Evolutionary conservation across 192 early-diverging fungal species (phyloP).

Genomic region (Physocladia obscura): DNA sequence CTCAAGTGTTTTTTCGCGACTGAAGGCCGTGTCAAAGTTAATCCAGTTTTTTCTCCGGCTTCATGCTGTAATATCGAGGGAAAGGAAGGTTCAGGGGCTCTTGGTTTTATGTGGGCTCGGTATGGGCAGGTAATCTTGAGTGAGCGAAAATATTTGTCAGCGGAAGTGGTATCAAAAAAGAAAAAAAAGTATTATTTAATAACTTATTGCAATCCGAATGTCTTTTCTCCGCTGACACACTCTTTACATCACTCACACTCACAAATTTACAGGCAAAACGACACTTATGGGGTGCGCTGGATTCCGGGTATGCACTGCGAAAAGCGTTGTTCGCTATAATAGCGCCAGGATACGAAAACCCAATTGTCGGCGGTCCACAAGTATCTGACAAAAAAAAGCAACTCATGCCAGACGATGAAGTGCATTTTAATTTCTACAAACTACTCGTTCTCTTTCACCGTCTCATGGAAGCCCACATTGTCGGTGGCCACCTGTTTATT

Average conservation of each 20-base stretch:
- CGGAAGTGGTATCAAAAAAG: slow-evolving; percentile 69
- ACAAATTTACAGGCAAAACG: slow-evolving; percentile 62
- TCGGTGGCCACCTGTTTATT: slow-evolving; percentile 28
- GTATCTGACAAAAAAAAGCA: neutral
- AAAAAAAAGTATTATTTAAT: slow-evolving; percentile 63
- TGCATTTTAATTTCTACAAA: neutral
- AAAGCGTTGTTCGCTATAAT: slow-evolving; percentile 19
- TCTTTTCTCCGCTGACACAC: slow-evolving; percentile 53
- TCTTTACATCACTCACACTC: slow-evolving; percentile 48
- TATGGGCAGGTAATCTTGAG: slow-evolving; percentile 58
- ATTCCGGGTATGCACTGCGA: slow-evolving; percentile 57
- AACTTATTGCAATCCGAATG: slow-evolving; percentile 51
- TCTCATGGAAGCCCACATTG: neutral
- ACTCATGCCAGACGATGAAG: neutral
- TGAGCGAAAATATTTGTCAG: slow-evolving; percentile 55
- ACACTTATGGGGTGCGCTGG: slow-evolving; percentile 62
- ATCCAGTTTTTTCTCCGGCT: slow-evolving; percentile 68
- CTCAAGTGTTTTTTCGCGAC: slow-evolving; percentile 76
- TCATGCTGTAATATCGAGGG: slow-evolving; percentile 58
- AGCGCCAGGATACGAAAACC: slow-evolving; percentile 15
- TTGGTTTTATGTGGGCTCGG: slow-evolving; percentile 55
- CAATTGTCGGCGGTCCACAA: neutral
- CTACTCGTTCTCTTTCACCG: neutral
- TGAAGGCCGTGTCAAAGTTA: slow-evolving; percentile 59
- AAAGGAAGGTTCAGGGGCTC: slow-evolving; percentile 4